Percentiles rank a stretch among this genome's conserved stretches.
These are phyloP conservation scores for Hysterium pulicare DNA, from an alignment of 2,329 filamentous ascomycete species.

Conservation along the genomic window DNA sequence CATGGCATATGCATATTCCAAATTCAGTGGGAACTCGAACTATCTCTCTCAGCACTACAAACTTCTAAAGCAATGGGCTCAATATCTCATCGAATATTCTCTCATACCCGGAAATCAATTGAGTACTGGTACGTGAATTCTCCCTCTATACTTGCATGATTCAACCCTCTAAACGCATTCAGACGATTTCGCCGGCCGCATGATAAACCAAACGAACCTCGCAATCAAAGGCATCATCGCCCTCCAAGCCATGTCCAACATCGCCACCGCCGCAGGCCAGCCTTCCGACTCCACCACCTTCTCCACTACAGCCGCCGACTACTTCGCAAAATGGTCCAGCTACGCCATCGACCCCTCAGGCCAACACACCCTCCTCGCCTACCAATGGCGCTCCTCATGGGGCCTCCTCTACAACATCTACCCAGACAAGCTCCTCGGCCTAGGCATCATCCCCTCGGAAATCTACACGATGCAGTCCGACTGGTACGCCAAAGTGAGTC, in stretches of 20 bases:
- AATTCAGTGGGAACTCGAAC: conserved; percentile 7
- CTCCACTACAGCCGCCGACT: conserved; percentile 10
- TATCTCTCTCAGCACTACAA: conserved; percentile 14
- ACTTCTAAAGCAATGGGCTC: conserved; percentile 14
- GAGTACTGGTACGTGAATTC: conserved; percentile 5
- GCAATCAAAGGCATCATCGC: conserved; percentile 22
- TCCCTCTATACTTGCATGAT: conserved; percentile 11
- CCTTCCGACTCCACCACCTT: conserved; percentile 13
- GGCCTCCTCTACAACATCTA: conserved; percentile 28
- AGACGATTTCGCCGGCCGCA: conserved; percentile 16
- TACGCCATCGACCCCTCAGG: conserved; percentile 15
- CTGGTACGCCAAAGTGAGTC: conserved; percentile 22
- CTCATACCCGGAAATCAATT: conserved; percentile 15
- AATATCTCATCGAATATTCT: conserved; percentile 14
- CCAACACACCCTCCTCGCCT: conserved; percentile 16
- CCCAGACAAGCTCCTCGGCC: conserved; percentile 22
- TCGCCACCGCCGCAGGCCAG: conserved; percentile 9
- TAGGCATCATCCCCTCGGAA: conserved; percentile 17
- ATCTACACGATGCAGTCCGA: conserved; percentile 26
- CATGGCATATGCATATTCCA: conserved; percentile 13
- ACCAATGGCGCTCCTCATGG: conserved; percentile 15
- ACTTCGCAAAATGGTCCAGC: conserved; percentile 15
- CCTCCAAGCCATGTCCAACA: conserved; percentile 17
- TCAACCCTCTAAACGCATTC: background rate
- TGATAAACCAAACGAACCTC: conserved; percentile 20